Percentiles rank a stretch among this genome's conserved stretches.
Evolutionary conservation across 306 rosid genomes (phyloP).

Genomic region (Vigna trinervia): DNA sequence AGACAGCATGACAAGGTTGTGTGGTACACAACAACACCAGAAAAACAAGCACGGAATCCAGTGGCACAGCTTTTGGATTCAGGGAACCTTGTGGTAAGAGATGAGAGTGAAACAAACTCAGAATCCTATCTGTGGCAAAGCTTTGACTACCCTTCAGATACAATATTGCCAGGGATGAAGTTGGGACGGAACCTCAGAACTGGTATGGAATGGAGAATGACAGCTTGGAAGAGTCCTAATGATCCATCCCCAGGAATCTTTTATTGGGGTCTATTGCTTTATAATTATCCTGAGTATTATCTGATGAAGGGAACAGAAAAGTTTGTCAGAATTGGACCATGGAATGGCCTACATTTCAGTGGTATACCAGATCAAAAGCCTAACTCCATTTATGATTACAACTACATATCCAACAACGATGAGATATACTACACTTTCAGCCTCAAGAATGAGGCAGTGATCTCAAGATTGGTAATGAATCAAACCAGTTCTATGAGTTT

Average conservation of each 20-base stretch:
- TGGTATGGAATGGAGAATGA: conserved; percentile 40
- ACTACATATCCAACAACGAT: conserved; percentile 18
- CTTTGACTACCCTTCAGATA: conserved; percentile 68
- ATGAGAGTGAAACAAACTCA: background rate
- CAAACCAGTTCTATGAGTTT: background rate
- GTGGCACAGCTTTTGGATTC: conserved; percentile 49
- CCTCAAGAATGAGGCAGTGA: conserved; percentile 1
- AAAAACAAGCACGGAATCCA: conserved; percentile 29
- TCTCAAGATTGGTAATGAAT: conserved; percentile 46
- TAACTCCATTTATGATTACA: conserved; percentile 29
- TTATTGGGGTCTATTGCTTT: conserved; percentile 27
- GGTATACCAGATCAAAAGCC: conserved; percentile 37
- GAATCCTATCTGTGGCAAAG: conserved; percentile 56
- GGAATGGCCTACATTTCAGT: conserved; percentile 45
- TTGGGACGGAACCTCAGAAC: conserved; percentile 59
- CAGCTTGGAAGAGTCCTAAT: conserved; percentile 55
- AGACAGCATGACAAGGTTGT: conserved; percentile 15
- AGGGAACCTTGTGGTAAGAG: conserved; percentile 53
- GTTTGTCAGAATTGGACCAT: conserved; percentile 42
- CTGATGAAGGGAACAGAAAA: conserved; percentile 42
- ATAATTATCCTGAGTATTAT: conserved; percentile 41
- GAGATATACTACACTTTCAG: conserved; percentile 32
- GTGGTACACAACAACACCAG: conserved; percentile 47
- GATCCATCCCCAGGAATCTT: conserved; percentile 59
- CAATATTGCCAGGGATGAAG: conserved; percentile 59